phyloP scores from a whole-genome alignment of 2,329 filamentous ascomycete species.

The Pseudocercospora macadamiae region DNA sequence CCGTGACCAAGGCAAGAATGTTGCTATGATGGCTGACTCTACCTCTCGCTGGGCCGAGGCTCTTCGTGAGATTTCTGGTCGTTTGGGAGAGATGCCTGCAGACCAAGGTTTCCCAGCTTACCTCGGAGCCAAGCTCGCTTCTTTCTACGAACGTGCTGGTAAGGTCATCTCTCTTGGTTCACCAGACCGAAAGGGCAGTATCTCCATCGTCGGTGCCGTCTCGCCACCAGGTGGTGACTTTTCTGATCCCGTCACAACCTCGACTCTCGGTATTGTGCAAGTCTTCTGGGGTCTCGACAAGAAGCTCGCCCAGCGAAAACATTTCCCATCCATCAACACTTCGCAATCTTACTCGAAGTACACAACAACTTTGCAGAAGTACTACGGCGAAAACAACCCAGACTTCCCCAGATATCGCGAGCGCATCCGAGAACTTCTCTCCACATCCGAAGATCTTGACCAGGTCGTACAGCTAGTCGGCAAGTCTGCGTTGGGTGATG shows the following conservation, averaged over 20 bases:
- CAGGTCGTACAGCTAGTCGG: slow-evolving; percentile 98
- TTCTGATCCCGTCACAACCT: slow-evolving; percentile 93
- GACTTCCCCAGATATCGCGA: slow-evolving; percentile 93
- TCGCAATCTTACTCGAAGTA: slow-evolving; percentile 96
- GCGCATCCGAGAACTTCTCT: slow-evolving; percentile 89
- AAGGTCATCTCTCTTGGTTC: slow-evolving; percentile 83
- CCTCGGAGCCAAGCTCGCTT: slow-evolving; percentile 92
- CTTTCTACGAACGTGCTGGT: slow-evolving; percentile 98
- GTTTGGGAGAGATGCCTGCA: slow-evolving; percentile 98
- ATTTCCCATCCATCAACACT: slow-evolving; percentile 99
- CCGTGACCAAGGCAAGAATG: slow-evolving; percentile 92
- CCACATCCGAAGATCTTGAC: slow-evolving; percentile 94
- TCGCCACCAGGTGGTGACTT: slow-evolving; percentile 98
- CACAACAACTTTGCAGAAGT: slow-evolving; percentile 82
- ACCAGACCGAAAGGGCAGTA: slow-evolving; percentile 84
- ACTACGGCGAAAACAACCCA: slow-evolving; percentile 89
- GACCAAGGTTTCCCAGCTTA: slow-evolving; percentile 99
- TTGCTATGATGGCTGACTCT: slow-evolving; percentile 99
- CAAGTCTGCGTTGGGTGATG: slow-evolving; percentile 92
- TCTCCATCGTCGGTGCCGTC: slow-evolving; percentile 97
- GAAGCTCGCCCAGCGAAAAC: slow-evolving; percentile 98
- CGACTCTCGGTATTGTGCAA: slow-evolving; percentile 94
- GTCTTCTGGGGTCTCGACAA: slow-evolving; percentile 99
- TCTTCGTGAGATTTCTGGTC: slow-evolving; percentile 96
- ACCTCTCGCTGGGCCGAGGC: slow-evolving; percentile 98